Base-by-base conservation (phyloP, 768 basidiomycete species). In the Lactarius sanguifluus region DNA sequence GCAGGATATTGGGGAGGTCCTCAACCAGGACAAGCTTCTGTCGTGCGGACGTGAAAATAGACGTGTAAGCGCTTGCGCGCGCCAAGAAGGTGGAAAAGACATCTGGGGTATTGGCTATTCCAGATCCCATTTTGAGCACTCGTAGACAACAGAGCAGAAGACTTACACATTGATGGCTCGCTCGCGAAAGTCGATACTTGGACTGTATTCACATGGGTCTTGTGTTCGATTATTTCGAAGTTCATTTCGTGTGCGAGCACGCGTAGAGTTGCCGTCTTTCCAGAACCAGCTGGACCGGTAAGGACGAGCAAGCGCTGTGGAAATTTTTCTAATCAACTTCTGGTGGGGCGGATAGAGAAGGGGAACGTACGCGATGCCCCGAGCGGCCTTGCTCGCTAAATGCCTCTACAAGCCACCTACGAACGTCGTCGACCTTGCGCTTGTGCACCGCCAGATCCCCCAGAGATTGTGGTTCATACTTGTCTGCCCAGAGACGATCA, bases 1-100 rank as follows among this genome's bases (percentile, higher is more conserved):
- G 93, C 5, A 93, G 79, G 62, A 98, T 85, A 73, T 98, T 98
- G 0, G 96, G 97, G 1, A 99, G 82, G 64, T 96, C 91, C 76
- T 96, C 93, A 9, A 97, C 79, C 5, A 98, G 85, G 61, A 98
- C 82, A 7, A 96, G 73, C 40, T 69, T 77, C 78, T 59, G 66
- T 36, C 54, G 61, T 10, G 40, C 23, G 4, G 58, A 38, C 16
- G 57, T 61, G 68, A 88, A 86, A 30, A 92, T 74, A 56, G 81
- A 82, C 25, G 79, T 78, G 71, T 89, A 90, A 4, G 79, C 81
- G 20, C 84, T 80, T 1, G 90, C 89, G 45, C 90, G 86, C 20
- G 81, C 83, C 40, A 97, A 79, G 76, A 92, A 97, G 8, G 85
- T 80, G 65, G 86, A 83, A 69, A 93, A 92, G 77, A 91, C 93